phyloP scores from a whole-genome alignment of 2,329 filamentous ascomycete species.

The Boeremia lycopersici region DNA sequence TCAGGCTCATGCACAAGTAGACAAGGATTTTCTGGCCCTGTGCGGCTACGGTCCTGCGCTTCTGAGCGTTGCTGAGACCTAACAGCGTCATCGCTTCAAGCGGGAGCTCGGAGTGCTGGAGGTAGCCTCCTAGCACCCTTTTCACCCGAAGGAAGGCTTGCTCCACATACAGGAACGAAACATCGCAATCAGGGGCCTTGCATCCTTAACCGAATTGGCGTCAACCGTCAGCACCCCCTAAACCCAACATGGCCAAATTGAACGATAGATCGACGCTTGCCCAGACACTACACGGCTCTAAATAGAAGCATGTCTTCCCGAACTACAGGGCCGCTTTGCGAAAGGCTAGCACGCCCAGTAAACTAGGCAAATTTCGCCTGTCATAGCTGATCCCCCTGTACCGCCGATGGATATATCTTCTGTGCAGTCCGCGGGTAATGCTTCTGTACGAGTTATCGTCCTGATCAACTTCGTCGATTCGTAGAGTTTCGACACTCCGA shows the following conservation, averaged over 20 bases:
- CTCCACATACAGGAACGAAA: conserved; percentile 26
- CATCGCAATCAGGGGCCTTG: conserved; percentile 20
- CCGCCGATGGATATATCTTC: conserved; percentile 29
- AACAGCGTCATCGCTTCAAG: not conserved
- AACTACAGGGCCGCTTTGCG: conserved; percentile 22
- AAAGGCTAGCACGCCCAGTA: conserved; percentile 33
- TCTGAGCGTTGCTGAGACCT: not conserved
- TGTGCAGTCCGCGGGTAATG: conserved; percentile 12
- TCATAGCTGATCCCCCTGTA: conserved; percentile 28
- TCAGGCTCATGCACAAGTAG: not conserved
- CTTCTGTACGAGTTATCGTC: conserved; percentile 31
- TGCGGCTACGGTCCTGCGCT: not conserved
- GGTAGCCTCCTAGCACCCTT: conserved; percentile 1
- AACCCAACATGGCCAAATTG: conserved; percentile 14
- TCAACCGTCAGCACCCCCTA: conserved; percentile 11
- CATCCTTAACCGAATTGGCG: conserved; percentile 20
- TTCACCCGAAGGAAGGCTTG: conserved; percentile 9
- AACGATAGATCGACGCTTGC: conserved; percentile 27
- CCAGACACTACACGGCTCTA: conserved; percentile 20
- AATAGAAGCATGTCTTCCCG: conserved; percentile 26
- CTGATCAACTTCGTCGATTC: conserved; percentile 25
- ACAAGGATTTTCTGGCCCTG: not conserved
- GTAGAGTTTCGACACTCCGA: conserved; percentile 23
- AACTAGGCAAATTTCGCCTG: conserved; percentile 31
- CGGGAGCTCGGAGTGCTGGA: conserved; percentile 1